Evolutionary conservation across 768 basidiomycete species (phyloP), one percentile per base, ranked within the genome.

Genomic region (Phaeotremella fagi): DNA sequence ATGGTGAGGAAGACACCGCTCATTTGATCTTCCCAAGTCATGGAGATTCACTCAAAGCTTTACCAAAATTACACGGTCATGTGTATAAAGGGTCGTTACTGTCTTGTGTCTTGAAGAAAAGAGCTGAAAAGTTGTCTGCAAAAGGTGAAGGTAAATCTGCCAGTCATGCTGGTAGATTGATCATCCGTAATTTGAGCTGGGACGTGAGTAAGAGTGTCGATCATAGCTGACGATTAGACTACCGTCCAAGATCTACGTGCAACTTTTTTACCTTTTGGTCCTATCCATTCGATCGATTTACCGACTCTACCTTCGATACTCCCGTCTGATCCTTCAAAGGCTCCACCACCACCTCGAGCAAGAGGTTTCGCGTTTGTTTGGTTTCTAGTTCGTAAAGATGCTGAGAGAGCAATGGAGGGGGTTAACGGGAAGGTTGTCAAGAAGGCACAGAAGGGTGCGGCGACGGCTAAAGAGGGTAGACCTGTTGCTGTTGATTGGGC

Each of bases 401-500:
- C 90, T 7, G 86, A 91, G 70, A 78, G 78, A 47, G 91, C 90
- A 0, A 78, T 94, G 53, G 83, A 83, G 63, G 82, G 79, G 12
- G 83, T 87, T 57, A 94, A 94, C 65, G 88, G 87, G 16, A 83
- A 81, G 70, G 80, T 79, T 9, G 54, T 75, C 71, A 75, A 71
- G 60, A 74, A 33, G 74, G 75, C 55, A 60, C 81, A 74, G 79
- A 76, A 78, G 55, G 71, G 75, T 29, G 69, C 80, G 0, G 76
- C 72, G 1, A 78, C 87, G 18, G 70, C 72, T 20, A 65, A 70
- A 25, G 72, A 75, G 54, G 75, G 76, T 46, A 78, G 90, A 48
- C 77, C 83, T 15, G 87, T 94, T 33, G 90, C 90, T 5, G 94
- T 98, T 24, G 92, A 97, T 77, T 97, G 90, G 89, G 94, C 91